phyloP scores from a whole-genome alignment of 495 filamentous ascomycete species.

The Penicillium bialowiezense region DNA sequence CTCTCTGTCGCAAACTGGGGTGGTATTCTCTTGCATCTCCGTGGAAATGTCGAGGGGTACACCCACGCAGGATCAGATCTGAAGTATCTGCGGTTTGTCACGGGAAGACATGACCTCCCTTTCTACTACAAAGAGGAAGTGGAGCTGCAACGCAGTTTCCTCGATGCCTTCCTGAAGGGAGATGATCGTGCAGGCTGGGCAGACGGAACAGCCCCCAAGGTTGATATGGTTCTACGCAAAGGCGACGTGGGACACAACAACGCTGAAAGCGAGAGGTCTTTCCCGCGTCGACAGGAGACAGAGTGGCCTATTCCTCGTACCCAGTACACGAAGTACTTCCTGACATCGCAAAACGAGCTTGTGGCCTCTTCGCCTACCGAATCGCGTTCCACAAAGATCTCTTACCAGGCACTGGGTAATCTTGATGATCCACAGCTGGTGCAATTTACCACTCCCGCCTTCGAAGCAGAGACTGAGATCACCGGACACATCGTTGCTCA shows the following conservation, averaged over 20 bases:
- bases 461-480: slow-evolving; percentile 58
- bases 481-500: slow-evolving; percentile 64
- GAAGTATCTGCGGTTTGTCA: slow-evolving; percentile 67
- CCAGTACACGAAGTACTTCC: slow-evolving; percentile 54
- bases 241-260: slow-evolving; percentile 64
- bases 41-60: slow-evolving; percentile 65
- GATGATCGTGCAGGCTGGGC: slow-evolving; percentile 60
- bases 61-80: slow-evolving; percentile 55
- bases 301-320: slow-evolving; percentile 66
- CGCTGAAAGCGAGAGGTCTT: slow-evolving; percentile 51
- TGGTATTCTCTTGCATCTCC: slow-evolving; percentile 59
- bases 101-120: slow-evolving; percentile 66
- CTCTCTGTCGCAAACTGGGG: slow-evolving; percentile 66
- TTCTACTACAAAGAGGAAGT: slow-evolving; percentile 68
- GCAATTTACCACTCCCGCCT: slow-evolving; percentile 53
- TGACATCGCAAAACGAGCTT: slow-evolving; percentile 41
- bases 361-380: slow-evolving; percentile 2
- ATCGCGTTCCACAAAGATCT: slow-evolving; percentile 31
- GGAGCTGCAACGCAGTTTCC: slow-evolving; percentile 60
- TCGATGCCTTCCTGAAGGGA: slow-evolving; percentile 66
- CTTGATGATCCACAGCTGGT: slow-evolving; percentile 43
- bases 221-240: slow-evolving; percentile 56
- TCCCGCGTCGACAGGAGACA: slow-evolving; percentile 48
- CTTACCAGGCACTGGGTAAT: slow-evolving; percentile 54
- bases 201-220: slow-evolving; percentile 53